Conservation (phyloP, 345 rosid genomes). For the Kandelia obovata region DNA sequence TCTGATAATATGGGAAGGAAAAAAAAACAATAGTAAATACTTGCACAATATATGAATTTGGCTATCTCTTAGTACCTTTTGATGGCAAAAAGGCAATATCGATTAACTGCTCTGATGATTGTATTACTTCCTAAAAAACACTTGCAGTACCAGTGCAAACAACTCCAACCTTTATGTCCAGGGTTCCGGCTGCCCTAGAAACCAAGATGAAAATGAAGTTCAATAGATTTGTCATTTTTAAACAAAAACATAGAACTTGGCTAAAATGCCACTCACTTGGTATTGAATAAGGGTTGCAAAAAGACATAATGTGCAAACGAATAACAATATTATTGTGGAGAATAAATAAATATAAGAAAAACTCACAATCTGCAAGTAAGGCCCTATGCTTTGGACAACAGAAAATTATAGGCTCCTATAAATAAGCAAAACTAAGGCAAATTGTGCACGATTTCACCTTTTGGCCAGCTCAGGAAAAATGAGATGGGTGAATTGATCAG, state of each 20-base stretch:
- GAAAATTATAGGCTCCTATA: no score
- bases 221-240: not conserved
- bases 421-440: no score
- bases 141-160: constrained; percentile 93
- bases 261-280: no score
- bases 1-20: not conserved
- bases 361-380: no score
- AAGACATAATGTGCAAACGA: no score
- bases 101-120: constrained; percentile 38
- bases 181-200: constrained; percentile 80
- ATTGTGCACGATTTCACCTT: no score
- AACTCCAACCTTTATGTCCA: constrained; percentile 63
- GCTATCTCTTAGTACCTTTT: constrained; percentile 49
- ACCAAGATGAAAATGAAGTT: constrained; percentile 15
- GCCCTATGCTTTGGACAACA: no score
- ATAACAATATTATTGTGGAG: no score
- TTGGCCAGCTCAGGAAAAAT: no score
- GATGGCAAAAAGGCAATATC: constrained; percentile 79
- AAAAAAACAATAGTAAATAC: not conserved
- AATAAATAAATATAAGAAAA: no score
- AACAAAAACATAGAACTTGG: not conserved
- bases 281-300: no score
- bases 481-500: not conserved
- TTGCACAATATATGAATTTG: not conserved
- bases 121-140: constrained; percentile 54